These are phyloP conservation scores for Erodium chrysanthum DNA, from an alignment of 441 rosid genomes.

Conservation along the genomic window DNA sequence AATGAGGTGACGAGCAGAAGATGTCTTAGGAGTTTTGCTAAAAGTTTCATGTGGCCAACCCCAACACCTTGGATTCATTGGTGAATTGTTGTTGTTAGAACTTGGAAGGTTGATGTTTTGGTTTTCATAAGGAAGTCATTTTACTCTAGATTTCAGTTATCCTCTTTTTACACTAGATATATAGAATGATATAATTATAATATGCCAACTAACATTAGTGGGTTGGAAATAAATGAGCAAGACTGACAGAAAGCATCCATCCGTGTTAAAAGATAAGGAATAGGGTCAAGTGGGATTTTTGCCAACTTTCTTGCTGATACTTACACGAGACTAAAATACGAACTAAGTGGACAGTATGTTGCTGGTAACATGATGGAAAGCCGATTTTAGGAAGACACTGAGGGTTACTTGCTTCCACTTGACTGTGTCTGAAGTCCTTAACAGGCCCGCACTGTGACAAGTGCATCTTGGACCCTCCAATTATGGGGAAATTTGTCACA, in stretches of 20 bases:
- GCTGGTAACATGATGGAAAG: background rate
- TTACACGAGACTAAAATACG: background rate
- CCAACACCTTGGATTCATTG: background rate
- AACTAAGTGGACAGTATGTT: background rate
- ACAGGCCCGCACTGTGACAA: background rate
- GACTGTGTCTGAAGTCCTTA: slow-evolving; percentile 1
- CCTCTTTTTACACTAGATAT: background rate
- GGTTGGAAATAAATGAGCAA: background rate
- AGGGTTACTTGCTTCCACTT: slow-evolving; percentile 1
- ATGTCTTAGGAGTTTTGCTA: no score
- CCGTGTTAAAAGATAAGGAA: background rate
- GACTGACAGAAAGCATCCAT: slow-evolving; percentile 3
- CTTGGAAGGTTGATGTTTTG: background rate
- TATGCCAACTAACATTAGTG: background rate
- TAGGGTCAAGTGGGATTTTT: background rate
- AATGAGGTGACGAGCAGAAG: background rate
- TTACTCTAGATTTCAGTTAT: background rate
- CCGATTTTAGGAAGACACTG: background rate
- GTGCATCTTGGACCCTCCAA: slow-evolving; percentile 10
- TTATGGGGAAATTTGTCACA: slow-evolving; percentile 1
- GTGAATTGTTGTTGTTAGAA: background rate
- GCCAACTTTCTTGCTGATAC: slow-evolving; percentile 1
- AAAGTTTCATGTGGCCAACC: no score
- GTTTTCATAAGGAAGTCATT: background rate
- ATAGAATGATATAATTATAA: background rate